Base-by-base conservation (phyloP, 192 early-diverging fungal species). In the Backusella liffmaniae region DNA sequence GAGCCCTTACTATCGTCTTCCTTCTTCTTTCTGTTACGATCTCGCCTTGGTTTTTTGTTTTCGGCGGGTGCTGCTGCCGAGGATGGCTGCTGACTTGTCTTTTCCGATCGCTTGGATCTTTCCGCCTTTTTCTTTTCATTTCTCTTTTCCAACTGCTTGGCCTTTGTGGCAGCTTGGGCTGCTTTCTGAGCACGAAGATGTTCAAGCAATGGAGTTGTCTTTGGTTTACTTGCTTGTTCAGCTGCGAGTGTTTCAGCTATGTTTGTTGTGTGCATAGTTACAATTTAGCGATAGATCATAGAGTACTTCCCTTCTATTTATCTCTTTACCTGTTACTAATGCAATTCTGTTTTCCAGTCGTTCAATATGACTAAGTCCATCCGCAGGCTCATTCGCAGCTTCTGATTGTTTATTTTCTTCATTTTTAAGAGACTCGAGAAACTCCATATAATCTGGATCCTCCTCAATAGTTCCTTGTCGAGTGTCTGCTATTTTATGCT, bases 401-500 rank as follows among this genome's bases (percentile, higher is more conserved):
- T 87, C 90, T 6, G 72, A 37, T 35, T 67, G 36, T 23, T 73
- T 69, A n/a, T 30, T 77, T 74, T 81, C 77, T 35, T 88, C 87
- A 0, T 79, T 73, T 46, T 91, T 91, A n/a, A 95, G 76, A 5
- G 86, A 85, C 68, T 93, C 87, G 34, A 95, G 68, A 69, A 95
- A 95, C 2, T 91, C 87, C 26, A 92, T 68, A 77, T 92, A 95
- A 49, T 95, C 91, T 5, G 89, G 86, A 82, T 95, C 94, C 93
- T 77, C 71, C 35, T 95, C 91, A 56, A 95, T 93, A 0, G 94
- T 95, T 46, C 91, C 92, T 84, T 91, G 90, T 46, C 90, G 81
- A n/a, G 88, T 66, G 72, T 95, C 93, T 0, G 79, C 35, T 75
- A 90, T 87, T 71, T 89, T 88, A 75, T 83, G 86, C 35, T 89